A percentile compares a stretch with the other conserved stretches of the same genome.
phyloP scores from a whole-genome alignment of 2,329 filamentous ascomycete species.

The Metarhizium robertsii region DNA sequence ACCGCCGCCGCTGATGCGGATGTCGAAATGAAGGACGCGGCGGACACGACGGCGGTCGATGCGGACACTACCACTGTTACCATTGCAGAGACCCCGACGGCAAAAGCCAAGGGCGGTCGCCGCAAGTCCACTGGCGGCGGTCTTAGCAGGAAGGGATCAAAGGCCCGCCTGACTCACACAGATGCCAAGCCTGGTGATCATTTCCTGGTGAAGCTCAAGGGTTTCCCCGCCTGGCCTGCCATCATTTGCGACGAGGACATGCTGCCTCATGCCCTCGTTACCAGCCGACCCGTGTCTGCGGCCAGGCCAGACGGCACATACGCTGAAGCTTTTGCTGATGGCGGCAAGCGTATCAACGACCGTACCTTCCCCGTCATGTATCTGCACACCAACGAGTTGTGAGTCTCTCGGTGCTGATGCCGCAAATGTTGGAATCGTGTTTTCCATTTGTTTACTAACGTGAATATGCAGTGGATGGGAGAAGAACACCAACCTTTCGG shows the following conservation, averaged over 20 bases:
- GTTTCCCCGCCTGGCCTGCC: slow-evolving; percentile 88
- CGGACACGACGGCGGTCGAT: slow-evolving; percentile 6
- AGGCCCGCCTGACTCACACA: slow-evolving; percentile 59
- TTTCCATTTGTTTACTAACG: neutral
- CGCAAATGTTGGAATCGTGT: neutral
- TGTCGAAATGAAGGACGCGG: slow-evolving; percentile 45
- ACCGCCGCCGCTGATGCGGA: slow-evolving; percentile 22
- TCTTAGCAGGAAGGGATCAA: slow-evolving; percentile 76
- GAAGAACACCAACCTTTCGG: slow-evolving; percentile 70
- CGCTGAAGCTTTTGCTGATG: slow-evolving; percentile 77
- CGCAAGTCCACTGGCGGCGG: slow-evolving; percentile 72
- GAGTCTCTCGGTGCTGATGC: slow-evolving; percentile 32
- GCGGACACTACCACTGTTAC: slow-evolving; percentile 13
- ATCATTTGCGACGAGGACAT: slow-evolving; percentile 93
- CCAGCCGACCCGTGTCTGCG: slow-evolving; percentile 74
- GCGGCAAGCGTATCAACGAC: slow-evolving; percentile 76
- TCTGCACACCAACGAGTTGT: slow-evolving; percentile 94
- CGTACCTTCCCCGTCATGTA: slow-evolving; percentile 95
- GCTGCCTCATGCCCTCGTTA: slow-evolving; percentile 71
- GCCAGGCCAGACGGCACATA: slow-evolving; percentile 76
- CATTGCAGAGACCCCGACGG: slow-evolving; percentile 18
- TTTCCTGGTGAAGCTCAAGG: slow-evolving; percentile 89
- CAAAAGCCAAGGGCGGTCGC: slow-evolving; percentile 46
- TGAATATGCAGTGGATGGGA: slow-evolving; percentile 67
- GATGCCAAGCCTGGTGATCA: slow-evolving; percentile 86